Conservation (phyloP, 2,329 filamentous ascomycete species). For the Cercospora zeina region DNA sequence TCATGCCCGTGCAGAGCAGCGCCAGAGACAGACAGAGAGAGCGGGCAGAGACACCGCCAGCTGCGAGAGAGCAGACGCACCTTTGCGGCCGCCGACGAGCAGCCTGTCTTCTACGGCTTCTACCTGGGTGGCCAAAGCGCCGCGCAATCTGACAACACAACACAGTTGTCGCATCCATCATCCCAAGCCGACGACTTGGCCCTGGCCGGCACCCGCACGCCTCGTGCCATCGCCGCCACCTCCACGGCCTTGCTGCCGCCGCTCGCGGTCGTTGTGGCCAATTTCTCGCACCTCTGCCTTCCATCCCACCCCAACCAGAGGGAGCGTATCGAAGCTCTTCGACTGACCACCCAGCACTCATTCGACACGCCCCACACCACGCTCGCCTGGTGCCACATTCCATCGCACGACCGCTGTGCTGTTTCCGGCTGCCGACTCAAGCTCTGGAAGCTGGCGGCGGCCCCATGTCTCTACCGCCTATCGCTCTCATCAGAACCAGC, state of each 20-base stretch:
- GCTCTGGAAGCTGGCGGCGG: background rate
- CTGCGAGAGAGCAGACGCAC: background rate
- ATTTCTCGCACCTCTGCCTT: background rate
- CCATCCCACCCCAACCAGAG: background rate
- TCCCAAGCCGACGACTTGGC: background rate
- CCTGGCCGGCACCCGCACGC: background rate
- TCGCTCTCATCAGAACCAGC: slow-evolving; percentile 5
- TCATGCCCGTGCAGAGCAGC: too few species aligned
- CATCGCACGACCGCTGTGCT: slow-evolving; percentile 8
- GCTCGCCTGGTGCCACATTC: background rate
- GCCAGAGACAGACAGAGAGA: background rate
- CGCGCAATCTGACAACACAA: slow-evolving; percentile 1
- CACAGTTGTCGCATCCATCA: background rate
- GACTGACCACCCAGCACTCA: background rate
- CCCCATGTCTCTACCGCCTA: slow-evolving; percentile 6
- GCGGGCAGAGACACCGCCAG: background rate
- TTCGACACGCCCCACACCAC: background rate
- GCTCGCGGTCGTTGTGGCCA: background rate
- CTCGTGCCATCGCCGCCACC: background rate
- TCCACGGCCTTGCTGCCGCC: background rate
- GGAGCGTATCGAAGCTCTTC: background rate
- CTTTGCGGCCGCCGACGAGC: background rate
- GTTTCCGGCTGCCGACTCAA: slow-evolving; percentile 1
- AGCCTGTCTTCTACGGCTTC: background rate
- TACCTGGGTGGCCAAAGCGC: background rate